phyloP scores from a whole-genome alignment of 768 basidiomycete genomes.

The Infundibulicybe gibba region DNA sequence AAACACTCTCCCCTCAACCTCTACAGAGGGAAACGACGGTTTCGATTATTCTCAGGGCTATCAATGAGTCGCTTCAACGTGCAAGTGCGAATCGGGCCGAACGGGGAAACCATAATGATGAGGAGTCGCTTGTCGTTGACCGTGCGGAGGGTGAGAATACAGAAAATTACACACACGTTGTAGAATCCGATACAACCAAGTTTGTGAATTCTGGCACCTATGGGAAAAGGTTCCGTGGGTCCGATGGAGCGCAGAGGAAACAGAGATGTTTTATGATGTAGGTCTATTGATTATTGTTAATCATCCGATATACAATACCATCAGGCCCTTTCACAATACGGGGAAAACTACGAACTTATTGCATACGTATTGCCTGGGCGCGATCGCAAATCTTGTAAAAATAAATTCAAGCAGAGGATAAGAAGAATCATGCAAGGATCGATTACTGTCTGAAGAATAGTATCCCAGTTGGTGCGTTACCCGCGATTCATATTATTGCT shows the following conservation, averaged over 20 bases:
- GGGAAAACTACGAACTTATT: conserved; percentile 91
- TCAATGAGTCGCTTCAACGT: conserved; percentile 74
- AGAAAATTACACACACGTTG: conserved; percentile 69
- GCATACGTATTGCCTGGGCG: conserved; percentile 82
- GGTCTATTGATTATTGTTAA: conserved; percentile 17
- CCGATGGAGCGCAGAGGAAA: conserved; percentile 91
- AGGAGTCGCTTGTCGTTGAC: conserved; percentile 80
- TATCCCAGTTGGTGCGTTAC: conserved; percentile 68
- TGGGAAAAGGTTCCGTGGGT: conserved; percentile 75
- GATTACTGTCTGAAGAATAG: conserved; percentile 72
- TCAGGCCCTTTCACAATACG: conserved; percentile 88
- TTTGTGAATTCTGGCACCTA: conserved; percentile 86
- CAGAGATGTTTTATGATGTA: conserved; percentile 84
- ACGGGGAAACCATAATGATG: conserved; percentile 87
- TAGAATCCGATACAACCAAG: conserved; percentile 79
- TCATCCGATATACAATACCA: conserved; percentile 7
- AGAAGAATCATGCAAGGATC: conserved; percentile 72
- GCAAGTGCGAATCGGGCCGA: conserved; percentile 84
- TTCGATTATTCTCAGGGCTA: conserved; percentile 71
- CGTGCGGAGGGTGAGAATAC: conserved; percentile 67
- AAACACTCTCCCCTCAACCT: conserved; percentile 12
- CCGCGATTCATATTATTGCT: background rate
- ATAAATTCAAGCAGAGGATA: conserved; percentile 93
- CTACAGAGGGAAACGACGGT: conserved; percentile 43
- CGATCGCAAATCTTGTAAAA: conserved; percentile 86